phyloP scores from a whole-genome alignment of 176 grass and related monocot genomes.

The Otatea glauca region DNA sequence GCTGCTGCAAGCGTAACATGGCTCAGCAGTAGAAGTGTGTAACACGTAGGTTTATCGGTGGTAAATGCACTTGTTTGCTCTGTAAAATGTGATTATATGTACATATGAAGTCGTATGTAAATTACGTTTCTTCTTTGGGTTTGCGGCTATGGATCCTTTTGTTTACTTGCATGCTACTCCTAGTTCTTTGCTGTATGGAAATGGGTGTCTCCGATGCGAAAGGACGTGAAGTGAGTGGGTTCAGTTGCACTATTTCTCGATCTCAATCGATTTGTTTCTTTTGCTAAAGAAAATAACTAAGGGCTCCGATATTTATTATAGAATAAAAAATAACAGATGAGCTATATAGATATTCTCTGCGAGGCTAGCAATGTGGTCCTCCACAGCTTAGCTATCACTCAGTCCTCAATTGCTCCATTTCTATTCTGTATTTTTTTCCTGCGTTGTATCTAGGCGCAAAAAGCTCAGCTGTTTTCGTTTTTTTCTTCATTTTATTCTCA shows the following conservation, averaged over 20 bases:
- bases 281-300: too few relatives aligned
- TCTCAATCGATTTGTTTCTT: not conserved
- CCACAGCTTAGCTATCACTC: too few relatives aligned
- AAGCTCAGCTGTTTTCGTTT: not conserved
- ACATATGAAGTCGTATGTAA: slow-evolving; percentile 26
- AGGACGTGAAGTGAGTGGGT: slow-evolving; percentile 15
- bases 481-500: not conserved
- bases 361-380: too few relatives aligned
- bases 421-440: not conserved
- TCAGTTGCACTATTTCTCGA: slow-evolving; percentile 29
- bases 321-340: too few relatives aligned
- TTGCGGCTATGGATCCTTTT: not conserved
- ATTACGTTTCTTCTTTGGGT: slow-evolving; percentile 40
- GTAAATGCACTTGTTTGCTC: not conserved
- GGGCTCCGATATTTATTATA: too few relatives aligned
- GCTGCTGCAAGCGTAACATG: slow-evolving; percentile 12
- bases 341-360: too few relatives aligned
- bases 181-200: not conserved
- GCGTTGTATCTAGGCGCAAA: not conserved
- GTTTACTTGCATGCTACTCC: not conserved
- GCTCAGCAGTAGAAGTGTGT: slow-evolving; percentile 25
- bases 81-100: slow-evolving; percentile 23
- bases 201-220: slow-evolving; percentile 34
- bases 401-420: not conserved
- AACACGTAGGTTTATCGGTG: slow-evolving; percentile 4